Conservation (phyloP, 78 protist genomes). For the Speleostelium caveatum region DNA sequence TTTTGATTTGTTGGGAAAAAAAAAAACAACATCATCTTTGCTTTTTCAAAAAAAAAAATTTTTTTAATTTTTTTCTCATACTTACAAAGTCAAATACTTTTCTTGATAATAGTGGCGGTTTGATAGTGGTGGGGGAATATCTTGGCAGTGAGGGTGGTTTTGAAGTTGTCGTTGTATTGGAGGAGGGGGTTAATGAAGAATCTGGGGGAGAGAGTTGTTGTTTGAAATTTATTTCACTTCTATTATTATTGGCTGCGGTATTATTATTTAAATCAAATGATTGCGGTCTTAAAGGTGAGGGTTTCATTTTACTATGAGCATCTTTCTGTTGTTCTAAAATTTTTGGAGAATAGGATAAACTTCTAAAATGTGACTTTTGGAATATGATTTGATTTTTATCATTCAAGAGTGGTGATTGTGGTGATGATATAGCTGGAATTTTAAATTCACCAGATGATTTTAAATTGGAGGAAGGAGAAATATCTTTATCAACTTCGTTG, state of each 20-base stretch:
- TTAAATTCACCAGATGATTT: background rate
- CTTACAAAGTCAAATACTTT: conserved; percentile 8
- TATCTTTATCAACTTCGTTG: background rate
- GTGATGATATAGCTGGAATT: background rate
- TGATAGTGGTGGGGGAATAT: conserved; percentile 5
- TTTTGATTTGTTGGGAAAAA: no score
- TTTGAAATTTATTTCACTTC: no score
- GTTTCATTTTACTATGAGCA: background rate
- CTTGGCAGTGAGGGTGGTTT: background rate
- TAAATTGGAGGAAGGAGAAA: background rate
- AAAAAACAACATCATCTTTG: no score
- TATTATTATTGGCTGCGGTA: background rate
- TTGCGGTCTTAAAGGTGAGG: background rate
- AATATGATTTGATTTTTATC: conserved; percentile 17
- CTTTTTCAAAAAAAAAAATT: no score
- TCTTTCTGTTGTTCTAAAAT: conserved; percentile 10
- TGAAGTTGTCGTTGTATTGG: background rate
- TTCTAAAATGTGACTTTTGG: conserved; percentile 47
- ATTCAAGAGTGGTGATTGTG: background rate
- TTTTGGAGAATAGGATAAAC: conserved; percentile 54
- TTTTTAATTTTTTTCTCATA: background rate
- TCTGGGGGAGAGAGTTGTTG: background rate
- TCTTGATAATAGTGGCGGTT: conserved; percentile 59
- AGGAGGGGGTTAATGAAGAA: background rate
- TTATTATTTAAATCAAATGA: background rate